Evolutionary conservation across 192 early-diverging fungal genomes (phyloP), one percentile per base, ranked within the genome.

Genomic region (Mortierella antarctica): DNA sequence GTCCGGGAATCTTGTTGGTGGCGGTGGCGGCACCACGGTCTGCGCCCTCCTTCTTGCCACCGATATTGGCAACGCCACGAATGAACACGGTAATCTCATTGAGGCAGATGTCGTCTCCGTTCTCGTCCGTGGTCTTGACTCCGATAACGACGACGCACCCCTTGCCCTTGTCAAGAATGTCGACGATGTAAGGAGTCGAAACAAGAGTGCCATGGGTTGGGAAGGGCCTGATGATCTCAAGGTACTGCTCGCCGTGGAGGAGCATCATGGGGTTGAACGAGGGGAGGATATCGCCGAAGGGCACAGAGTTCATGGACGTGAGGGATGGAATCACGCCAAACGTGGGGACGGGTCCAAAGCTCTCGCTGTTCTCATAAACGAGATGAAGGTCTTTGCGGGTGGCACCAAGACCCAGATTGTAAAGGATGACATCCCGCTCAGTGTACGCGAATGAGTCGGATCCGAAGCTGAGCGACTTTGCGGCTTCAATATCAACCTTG

Each of bases 101-200:
- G 62, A 95, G 85, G 70, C 89, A 91, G 45, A 98, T 77, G 17
- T 91, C 86, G 48, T 95, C 93, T 50, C 91, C 93, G 44, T 86
- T 83, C 57, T 82, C 85, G 76, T 98, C 96, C 47, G 74, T 84
- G 64, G 95, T 93, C 10, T 92, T 91, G n/a, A 97, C 88, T 73
- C 95, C 94, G 46, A 93, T 74, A 42, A 96, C 87, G 42, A 93
- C 89, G 18, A 93, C 88, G 74, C 93, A 92, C 44, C 94, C 96
- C 85, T 97, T 97, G 73, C 96, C 97, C 89, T 98, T 99, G 86
- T 99, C 97, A 70, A 98, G 88, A 62, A 99, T 92, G 58, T 98
- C 97, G 57, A 99, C 87, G 58, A 98, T 77, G 72, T 87, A 88
- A 65, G 92, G 88, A 21, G 85, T 91, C 67, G 93, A 92, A 60